These are phyloP conservation scores for Fraxinus albicans DNA, from an alignment of 305 asterid species.

Conservation along the genomic window DNA sequence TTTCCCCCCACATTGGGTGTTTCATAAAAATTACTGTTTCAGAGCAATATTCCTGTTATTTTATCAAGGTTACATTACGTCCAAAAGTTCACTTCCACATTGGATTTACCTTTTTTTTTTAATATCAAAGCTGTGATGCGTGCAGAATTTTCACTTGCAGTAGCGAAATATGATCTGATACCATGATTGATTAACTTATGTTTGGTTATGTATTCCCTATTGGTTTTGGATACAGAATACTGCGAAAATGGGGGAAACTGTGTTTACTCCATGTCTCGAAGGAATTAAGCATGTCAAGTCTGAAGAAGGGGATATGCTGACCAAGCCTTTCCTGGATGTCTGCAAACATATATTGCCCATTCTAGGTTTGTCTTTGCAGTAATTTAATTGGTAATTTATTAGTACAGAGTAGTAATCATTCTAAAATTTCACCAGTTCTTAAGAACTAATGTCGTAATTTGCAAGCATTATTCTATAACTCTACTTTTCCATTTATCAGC, in stretches of 20 bases:
- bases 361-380: constrained; percentile 47
- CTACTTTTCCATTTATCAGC: neutral
- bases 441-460: neutral
- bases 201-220: neutral
- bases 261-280: constrained; percentile 62
- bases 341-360: constrained; percentile 79
- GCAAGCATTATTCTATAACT: neutral
- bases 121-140: too few species aligned
- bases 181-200: neutral
- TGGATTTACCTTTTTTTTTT: neutral
- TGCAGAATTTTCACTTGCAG: neutral
- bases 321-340: constrained; percentile 77
- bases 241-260: constrained; percentile 48
- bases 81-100: neutral
- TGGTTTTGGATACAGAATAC: constrained; percentile 25
- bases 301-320: constrained; percentile 64
- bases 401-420: neutral
- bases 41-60: neutral
- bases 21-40: neutral
- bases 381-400: neutral
- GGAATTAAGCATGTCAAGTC: constrained; percentile 65
- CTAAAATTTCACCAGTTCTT: neutral
- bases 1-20: neutral
- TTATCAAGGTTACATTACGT: neutral
- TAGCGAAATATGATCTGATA: neutral